These are phyloP conservation scores for Dactylorhiza incarnata DNA, from an alignment of 106 monocot genomes.

Conservation along the genomic window DNA sequence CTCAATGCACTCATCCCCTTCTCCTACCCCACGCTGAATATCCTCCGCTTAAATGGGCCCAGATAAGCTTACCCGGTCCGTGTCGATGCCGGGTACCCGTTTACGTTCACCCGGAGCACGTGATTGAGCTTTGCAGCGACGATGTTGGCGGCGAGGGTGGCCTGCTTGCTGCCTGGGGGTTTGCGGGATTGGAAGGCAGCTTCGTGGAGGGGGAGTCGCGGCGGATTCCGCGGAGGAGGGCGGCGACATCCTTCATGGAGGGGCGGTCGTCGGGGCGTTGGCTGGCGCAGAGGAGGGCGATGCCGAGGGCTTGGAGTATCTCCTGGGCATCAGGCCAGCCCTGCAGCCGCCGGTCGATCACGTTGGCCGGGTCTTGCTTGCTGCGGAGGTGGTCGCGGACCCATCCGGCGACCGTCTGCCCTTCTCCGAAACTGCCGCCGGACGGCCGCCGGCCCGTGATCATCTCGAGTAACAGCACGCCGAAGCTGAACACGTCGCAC, in stretches of 20 bases:
- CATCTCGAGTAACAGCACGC: conserved; percentile 66
- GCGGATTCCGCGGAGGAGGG: conserved; percentile 58
- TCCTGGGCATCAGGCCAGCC: conserved; percentile 56
- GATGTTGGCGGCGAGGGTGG: not conserved
- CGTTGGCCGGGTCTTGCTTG: conserved; percentile 48
- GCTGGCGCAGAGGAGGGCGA: conserved; percentile 69
- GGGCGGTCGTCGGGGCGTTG: conserved; percentile 64
- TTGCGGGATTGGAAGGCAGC: not conserved
- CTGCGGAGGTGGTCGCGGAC: conserved; percentile 51
- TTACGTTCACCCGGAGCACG: not conserved
- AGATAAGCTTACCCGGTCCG: no score
- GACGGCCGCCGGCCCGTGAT: conserved; percentile 52
- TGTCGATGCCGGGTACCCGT: no score
- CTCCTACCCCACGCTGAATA: no score
- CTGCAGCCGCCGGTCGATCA: conserved; percentile 48
- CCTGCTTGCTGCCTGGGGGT: not conserved
- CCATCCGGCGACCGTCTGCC: conserved; percentile 54
- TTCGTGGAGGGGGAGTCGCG: conserved; percentile 17
- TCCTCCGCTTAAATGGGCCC: no score
- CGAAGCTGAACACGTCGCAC: conserved; percentile 92
- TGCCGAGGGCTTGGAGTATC: conserved; percentile 81
- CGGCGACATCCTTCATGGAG: conserved; percentile 86
- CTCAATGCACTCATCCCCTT: not conserved
- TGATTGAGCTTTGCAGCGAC: not conserved
- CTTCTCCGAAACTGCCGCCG: conserved; percentile 40